These are phyloP conservation scores for Phallus indusiatus DNA, from an alignment of 768 basidiomycete genomes.

Conservation along the genomic window DNA sequence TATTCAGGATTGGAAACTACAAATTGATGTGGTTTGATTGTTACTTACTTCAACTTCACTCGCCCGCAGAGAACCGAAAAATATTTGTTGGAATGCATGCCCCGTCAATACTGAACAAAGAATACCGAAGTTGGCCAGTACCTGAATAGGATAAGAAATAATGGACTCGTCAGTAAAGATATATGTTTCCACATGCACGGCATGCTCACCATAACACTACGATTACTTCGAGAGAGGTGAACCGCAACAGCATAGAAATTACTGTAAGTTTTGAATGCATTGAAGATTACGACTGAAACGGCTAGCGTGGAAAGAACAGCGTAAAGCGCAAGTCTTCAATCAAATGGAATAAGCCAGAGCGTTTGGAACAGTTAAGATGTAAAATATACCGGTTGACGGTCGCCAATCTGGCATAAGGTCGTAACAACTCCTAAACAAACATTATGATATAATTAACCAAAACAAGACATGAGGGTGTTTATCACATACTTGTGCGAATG, in stretches of 20 bases:
- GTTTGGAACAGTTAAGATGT: background rate
- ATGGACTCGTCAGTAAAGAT: conserved; percentile 6
- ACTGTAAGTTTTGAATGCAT: conserved; percentile 72
- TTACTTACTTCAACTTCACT: conserved; percentile 81
- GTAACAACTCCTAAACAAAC: background rate
- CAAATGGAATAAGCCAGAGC: conserved; percentile 10
- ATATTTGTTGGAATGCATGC: conserved; percentile 71
- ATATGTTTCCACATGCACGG: too few relatives aligned
- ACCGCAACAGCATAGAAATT: conserved; percentile 95
- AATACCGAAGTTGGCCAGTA: conserved; percentile 84
- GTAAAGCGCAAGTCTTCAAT: conserved; percentile 47
- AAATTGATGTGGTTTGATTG: background rate
- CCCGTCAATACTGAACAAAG: conserved; percentile 69
- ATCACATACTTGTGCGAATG: background rate
- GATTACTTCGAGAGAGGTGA: conserved; percentile 84
- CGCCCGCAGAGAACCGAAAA: conserved; percentile 82
- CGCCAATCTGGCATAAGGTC: conserved; percentile 7
- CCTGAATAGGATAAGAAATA: conserved; percentile 32
- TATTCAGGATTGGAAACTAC: background rate
- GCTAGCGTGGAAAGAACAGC: conserved; percentile 54
- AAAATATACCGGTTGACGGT: conserved; percentile 4
- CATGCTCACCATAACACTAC: conserved; percentile 74
- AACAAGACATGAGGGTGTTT: background rate
- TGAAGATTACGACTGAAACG: conserved; percentile 62
- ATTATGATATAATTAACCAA: background rate